Evolutionary conservation across 2,329 filamentous ascomycete genomes (phyloP), one percentile per base, ranked within the genome.

Genomic region (Diplodia scrobiculata): DNA sequence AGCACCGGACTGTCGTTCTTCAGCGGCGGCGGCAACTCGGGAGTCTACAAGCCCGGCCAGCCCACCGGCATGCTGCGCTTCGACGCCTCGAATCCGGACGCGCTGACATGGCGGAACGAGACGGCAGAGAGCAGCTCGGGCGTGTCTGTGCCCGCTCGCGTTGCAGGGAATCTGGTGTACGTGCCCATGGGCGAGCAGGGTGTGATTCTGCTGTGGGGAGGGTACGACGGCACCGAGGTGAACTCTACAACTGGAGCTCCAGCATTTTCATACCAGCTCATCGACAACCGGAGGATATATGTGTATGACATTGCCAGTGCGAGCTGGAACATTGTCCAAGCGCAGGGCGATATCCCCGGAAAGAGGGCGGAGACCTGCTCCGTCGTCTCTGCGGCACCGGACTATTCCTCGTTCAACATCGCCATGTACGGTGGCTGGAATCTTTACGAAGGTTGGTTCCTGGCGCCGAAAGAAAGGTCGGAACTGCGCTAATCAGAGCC

Each of bases 381-480:
- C n/a, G 51, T 51, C 17, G 60, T 67, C 14, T 54, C 48, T 0
- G 59, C 58, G 19, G 66, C 66, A 19, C 66, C 66, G 36, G 66
- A 67, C 25, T 14, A 48, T 17, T 67, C 66, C 7, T 53, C 47
- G n/a, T 53, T 67, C 47, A 63, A 67, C 34, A 41, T 67, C 5
- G 63, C 66, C 34, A 65, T 67, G 19, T 48, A 67, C 41, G 66
- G 66, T 14, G 66, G 66, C 21, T 67, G 66, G 66, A 34, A 67
- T 32, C 34, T 52, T 41, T 60, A 60, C 13, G 21, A 47, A 4
- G 10, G 54, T 59, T 3, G 45, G 54, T 47, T 47, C 21, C 21
- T 27, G 53, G n/a, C 10, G 9, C 25, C 25, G 25, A 4, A 25
- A 25, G 25, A 25, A 25, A 25, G 25, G 25, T 25, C 25, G 25